Evolutionary conservation across 257 asterid genomes (phyloP), one percentile per base, ranked within the genome.

Genomic region (Solanum bukasovii): DNA sequence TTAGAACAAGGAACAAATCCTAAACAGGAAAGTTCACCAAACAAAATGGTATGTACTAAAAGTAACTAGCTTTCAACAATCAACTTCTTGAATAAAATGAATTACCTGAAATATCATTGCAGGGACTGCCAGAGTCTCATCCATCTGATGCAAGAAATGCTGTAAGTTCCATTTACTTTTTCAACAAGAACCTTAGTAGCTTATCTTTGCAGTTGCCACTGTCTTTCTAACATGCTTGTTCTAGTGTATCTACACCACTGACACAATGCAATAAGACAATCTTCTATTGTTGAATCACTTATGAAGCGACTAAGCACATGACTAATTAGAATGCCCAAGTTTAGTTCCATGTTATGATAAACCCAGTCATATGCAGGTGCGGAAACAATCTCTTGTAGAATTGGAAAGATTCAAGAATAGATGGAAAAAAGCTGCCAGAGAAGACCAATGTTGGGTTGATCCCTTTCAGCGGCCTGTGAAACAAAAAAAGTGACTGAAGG

Each of bases 371-470:
- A 81, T 85, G 88, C 93, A 95, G 97, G 95, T 94, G 82, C 82
- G 94, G 13, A 91, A 82, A 87, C 92, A 92, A 67, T 92, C 96
- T 5, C 91, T 81, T 20, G 89, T 27, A 13, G 98, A 95, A 89
- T 68, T 94, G 52, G 92, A 93, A 63, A 90, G 87, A 37, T 95
- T 93, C 91, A 95, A 93, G 87, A 91, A 86, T 33, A 92, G 98
- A 91, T 95, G 97, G 97, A 89, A 85, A 86, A 95, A 91, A 82
- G 97, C 95, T 84, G 94, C 90, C 14, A 89, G 88, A 88, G 96
- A 94, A 90, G 98, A 95, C 77, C 44, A 89, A 88, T 95, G 97
- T 83, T 95, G 97, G 98, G 88, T 71, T 11, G 94, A 93, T 88
- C 96, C 95, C 44, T 90, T 91, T 86, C 92, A 89, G 86, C 89